Evolutionary conservation across 2,329 filamentous ascomycete genomes (phyloP), one percentile per base, ranked within the genome.

Genomic region (Xylariaceae sp.): DNA sequence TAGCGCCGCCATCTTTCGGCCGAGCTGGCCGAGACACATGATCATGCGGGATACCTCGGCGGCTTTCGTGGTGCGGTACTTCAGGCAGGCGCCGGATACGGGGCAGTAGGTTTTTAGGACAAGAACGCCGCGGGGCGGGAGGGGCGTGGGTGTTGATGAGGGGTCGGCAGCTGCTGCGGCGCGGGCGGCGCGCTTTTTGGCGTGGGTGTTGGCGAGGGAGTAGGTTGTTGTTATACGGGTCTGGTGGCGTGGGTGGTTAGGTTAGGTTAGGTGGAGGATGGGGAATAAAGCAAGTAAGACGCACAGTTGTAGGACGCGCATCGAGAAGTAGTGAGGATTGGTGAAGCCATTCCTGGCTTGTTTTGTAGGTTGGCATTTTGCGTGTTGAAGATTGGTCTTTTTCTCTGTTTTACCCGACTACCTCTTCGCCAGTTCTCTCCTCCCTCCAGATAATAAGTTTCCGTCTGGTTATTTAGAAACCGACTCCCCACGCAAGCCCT

Each of bases 181-280:
- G 55, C 48, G 63, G 61, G 51, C 33, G 66, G 68, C 38, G 71
- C 67, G 39, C 78, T 75, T 33, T 43, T 50, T 14, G 34, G 34
- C 16, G 13, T 38, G 34, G 3, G 52, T 51, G 47, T 54, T 46
- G 38, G 77, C 74, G 69, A 93, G 84, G 68, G 84, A 87, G 83
- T 97, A 99, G 78, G 89, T 91, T 58, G 92, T 96, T 61, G 90
- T 95, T 75, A 97, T 90, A 66, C 86, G 83, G 44, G 93, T 92
- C 92, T 97, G 65, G 18, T 19, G 17, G 18, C 16, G 17, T 39
- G 60, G 54, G 53, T 50, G 46, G 54, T 43, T 51, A 55, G 42
- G 42, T 51, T 50, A 47, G 6, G 45, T 41, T 36, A 16, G 31
- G 31, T 34, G 41, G 19, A n/a, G 42, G 28, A 39, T 42, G 40